Base-by-base conservation (phyloP, 768 basidiomycete species). In the Suillus bovinus region DNA sequence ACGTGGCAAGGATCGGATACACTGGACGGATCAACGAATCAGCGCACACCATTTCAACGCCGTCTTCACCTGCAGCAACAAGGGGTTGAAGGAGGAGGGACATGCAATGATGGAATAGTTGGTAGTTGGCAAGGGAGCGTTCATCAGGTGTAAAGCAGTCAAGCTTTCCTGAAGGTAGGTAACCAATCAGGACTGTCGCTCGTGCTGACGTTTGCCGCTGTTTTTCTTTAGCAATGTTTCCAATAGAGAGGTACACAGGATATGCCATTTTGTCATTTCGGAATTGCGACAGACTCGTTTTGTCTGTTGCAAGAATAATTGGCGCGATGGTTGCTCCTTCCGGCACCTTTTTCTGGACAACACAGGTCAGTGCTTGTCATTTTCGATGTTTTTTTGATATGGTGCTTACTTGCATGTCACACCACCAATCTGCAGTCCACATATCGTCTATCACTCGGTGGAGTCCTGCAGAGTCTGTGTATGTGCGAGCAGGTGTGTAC, bases 281-380 rank as follows among this genome's bases (percentile, higher is more conserved):
- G 60, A 82, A 80, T 1, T 68, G 62, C 0, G 79, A 79, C 0
- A 82, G 67, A 58, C 76, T 71, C 0, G 80, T 83, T 56, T 82
- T 83, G 68, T 84, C 81, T 0, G 39, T 7, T 20, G 39, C 17
- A 8, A 41, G 39, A 8, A 41, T 41, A 16, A 41, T 3, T 7
- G 39, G 39, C 2, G 7, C 17, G 3, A 41, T 41, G 17, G 17
- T 41, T 1, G 17, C 39, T 8, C 39, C 17, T 41, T 41, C 16
- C 0, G 17, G 39, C 7, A 41, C 0, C 17, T 41, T 0, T 41
- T 41, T 41, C 17, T 41, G 39, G 17, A 8, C 39, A 20, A 17
- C 7, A 16, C 17, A 41, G 39, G 17, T 41, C 7, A 41, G 39
- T 41, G 7, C 7, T 41, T 41, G 17, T 41, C 3, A 2, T 41